Percentiles rank a stretch among this genome's conserved stretches.
These are phyloP conservation scores for Panicum miliaceum DNA, from an alignment of 176 grass and related monocot species.

Conservation along the genomic window DNA sequence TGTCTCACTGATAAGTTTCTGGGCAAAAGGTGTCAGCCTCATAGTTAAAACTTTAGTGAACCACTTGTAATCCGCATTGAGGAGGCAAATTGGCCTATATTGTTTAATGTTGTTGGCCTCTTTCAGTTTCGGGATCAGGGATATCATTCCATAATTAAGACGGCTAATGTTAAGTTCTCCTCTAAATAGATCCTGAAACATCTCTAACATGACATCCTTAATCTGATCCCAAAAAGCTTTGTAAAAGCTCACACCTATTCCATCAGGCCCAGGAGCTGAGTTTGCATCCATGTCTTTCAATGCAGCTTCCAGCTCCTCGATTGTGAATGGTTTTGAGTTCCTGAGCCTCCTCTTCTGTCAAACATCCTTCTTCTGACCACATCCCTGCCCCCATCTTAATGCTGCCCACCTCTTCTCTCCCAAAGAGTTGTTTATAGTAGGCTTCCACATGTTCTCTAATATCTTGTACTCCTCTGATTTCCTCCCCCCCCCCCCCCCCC, in stretches of 20 bases:
- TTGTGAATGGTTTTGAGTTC: no score
- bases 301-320: no score
- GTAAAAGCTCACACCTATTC: no score
- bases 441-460: no score
- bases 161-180: not conserved
- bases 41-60: not conserved
- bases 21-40: not conserved
- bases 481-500: no score
- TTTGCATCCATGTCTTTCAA: no score
- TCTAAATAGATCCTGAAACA: not conserved
- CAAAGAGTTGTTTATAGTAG: no score
- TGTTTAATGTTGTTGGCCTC: not conserved
- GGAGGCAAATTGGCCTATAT: not conserved
- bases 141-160: not conserved
- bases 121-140: not conserved
- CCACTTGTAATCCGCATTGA: not conserved
- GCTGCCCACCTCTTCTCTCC: accelerated
- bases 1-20: not conserved
- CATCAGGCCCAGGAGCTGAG: no score
- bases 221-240: not conserved
- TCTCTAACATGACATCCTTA: not conserved
- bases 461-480: no score
- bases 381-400: no score
- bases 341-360: no score
- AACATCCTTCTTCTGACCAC: no score